Percentiles rank a stretch among this genome's conserved stretches.
Evolutionary conservation across 208 protist species (phyloP).

Genomic region (Wallacemonas sp.): DNA sequence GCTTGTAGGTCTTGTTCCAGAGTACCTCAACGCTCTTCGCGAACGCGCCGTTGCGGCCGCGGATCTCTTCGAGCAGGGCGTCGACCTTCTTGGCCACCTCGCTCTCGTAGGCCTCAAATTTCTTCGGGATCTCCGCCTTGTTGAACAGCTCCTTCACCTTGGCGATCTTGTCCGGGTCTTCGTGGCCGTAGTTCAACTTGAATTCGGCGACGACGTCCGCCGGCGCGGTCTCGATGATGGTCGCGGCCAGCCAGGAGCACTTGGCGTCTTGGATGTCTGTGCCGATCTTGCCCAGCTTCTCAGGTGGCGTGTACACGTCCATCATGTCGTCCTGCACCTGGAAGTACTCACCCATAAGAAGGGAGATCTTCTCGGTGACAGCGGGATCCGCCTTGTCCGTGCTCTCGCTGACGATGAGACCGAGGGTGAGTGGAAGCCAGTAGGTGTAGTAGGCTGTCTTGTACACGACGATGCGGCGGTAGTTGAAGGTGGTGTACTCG

Average conservation of each 20-base stretch:
- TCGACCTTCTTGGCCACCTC: slow-evolving; percentile 60
- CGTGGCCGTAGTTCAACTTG: slow-evolving; percentile 90
- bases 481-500: slow-evolving; percentile 86
- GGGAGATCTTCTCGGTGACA: slow-evolving; percentile 73
- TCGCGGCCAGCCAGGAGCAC: slow-evolving; percentile 96
- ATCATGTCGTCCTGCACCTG: slow-evolving; percentile 98
- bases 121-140: slow-evolving; percentile 67
- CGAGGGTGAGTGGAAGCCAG: slow-evolving; percentile 94
- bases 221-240: slow-evolving; percentile 62
- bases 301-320: slow-evolving; percentile 96
- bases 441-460: slow-evolving; percentile 99
- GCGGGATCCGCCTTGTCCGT: slow-evolving; percentile 50
- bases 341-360: slow-evolving; percentile 97
- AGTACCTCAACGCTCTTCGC: slow-evolving; percentile 61
- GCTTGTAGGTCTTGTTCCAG: slow-evolving; percentile 90
- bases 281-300: slow-evolving; percentile 96
- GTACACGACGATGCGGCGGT: slow-evolving; percentile 94
- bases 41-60: slow-evolving; percentile 36
- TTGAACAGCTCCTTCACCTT: slow-evolving; percentile 89
- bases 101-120: slow-evolving; percentile 82
- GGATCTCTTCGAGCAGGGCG: slow-evolving; percentile 36
- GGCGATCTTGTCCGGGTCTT: slow-evolving; percentile 67
- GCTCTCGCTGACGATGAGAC: slow-evolving; percentile 89
- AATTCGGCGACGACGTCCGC: slow-evolving; percentile 63
- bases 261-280: slow-evolving; percentile 98